Conservation (phyloP, 495 filamentous ascomycete genomes). For the Friedmanniomyces simplex region DNA sequence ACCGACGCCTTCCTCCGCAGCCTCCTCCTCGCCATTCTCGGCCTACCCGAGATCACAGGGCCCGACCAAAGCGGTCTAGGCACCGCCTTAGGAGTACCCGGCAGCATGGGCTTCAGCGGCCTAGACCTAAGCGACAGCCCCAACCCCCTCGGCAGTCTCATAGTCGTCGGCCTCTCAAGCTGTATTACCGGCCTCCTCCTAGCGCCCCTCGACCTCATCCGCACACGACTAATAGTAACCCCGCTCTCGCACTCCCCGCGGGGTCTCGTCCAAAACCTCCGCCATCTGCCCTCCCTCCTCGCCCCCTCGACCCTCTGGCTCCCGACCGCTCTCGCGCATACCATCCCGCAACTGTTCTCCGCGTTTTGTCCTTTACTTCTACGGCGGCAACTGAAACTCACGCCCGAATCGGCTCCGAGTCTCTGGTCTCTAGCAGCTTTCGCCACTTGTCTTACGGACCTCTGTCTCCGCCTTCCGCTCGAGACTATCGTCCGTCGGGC, state of each 20-base stretch:
- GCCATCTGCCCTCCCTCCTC: slow-evolving; percentile 57
- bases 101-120: slow-evolving; percentile 25
- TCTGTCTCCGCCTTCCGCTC: slow-evolving; percentile 75
- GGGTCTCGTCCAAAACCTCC: slow-evolving; percentile 1
- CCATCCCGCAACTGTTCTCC: slow-evolving; percentile 68
- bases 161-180: slow-evolving; percentile 72
- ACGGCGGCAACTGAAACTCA: slow-evolving; percentile 60
- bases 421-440: slow-evolving; percentile 71
- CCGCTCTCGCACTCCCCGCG: slow-evolving; percentile 7
- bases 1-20: slow-evolving; percentile 78
- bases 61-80: slow-evolving; percentile 7
- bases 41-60: slow-evolving; percentile 53
- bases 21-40: slow-evolving; percentile 70
- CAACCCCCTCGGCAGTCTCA: slow-evolving; percentile 60
- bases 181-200: slow-evolving; percentile 69
- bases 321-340: slow-evolving; percentile 76
- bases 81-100: slow-evolving; percentile 42
- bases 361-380: slow-evolving; percentile 73
- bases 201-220: slow-evolving; percentile 76
- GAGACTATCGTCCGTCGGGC: slow-evolving; percentile 86
- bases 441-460: slow-evolving; percentile 60
- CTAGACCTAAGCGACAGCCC: slow-evolving; percentile 58
- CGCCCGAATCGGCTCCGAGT: slow-evolving; percentile 69
- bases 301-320: slow-evolving; percentile 61
- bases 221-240: slow-evolving; percentile 52